Evolutionary conservation across 2,329 filamentous ascomycete genomes (phyloP), one percentile per base, ranked within the genome.

Genomic region (Fusarium cyanostomum): DNA sequence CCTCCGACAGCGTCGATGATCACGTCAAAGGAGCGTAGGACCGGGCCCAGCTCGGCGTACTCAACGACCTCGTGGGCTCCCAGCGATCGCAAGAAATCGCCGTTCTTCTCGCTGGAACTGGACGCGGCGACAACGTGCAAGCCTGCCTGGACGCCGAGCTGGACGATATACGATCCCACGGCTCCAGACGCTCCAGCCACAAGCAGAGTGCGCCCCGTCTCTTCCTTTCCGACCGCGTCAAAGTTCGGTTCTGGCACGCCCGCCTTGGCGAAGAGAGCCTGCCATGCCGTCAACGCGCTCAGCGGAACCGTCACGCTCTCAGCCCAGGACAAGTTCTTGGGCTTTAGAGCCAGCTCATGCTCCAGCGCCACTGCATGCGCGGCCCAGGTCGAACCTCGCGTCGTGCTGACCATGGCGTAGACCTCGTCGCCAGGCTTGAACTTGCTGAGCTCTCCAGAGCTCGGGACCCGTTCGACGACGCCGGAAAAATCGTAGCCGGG

Each of bases 231-330:
- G 4, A 37, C 8, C 5, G 50, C 21, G 13, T 39, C 41, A 48
- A 59, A 44, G 18, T 58, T 45, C 1, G 37, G 33, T n/a, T 56
- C 27, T 7, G 68, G 44, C 24, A 59, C 51, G 2, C 68, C 66
- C 8, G 50, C 55, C 10, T 71, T 68, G 15, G 64, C 59, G 16
- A 59, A 77, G 13, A 79, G 56, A 3, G 71, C 71, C 65, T 78
- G 76, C 59, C 70, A 76, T 8, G 77, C 75, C 6, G 77, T 78
- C 24, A 78, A 59, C 4, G 72, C 73, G 48, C 72, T 75, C 37
- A 77, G 59, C 8, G 75, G 75, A 16, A 74, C 68, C 7, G 74
- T 72, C 2, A 75, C 75, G 0, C 74, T 72, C 28, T 76, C 66
- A 7, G 69, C 62, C 66, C 72, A 75, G 7, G 52, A 45, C 28